Base-by-base conservation (phyloP, 805 yeast species). In the Scheffersomyces amazonensis region DNA sequence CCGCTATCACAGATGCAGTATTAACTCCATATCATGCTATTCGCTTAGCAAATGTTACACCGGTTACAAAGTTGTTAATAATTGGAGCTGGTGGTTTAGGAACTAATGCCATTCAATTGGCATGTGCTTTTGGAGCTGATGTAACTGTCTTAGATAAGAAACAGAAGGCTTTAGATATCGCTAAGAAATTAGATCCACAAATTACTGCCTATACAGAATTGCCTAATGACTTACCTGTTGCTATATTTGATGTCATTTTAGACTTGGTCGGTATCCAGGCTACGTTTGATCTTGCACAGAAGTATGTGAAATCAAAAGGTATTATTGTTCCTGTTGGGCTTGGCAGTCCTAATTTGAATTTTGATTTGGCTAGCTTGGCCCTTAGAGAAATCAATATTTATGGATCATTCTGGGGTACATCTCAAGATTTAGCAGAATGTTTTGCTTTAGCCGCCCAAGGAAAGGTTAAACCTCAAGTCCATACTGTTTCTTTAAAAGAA, bases 71-170 rank as follows among this genome's bases (percentile, higher is more conserved):
- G 41, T 67, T 65, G 5, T 54, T 65, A 30, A 56, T 65, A 6
- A 42, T 63, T 16, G 74, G 74, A 1, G 53, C 64, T 15, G 74
- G 74, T n/a, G 74, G 74, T 2, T 54, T 69, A 35, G 73, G 74
- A 1, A 50, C 62, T 43, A 66, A 66, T 47, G 74, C 71, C 4
- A 36, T 69, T 16, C 74, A 69, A 43, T 58, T 69, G 33, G 50
- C 66, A 25, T 49, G 48, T 27, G 39, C 42, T 18, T 67, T 52
- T 43, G 66, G 67, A 10, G 57, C 62, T 42, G 41, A 57, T 31
- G 50, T 67, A 7, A 64, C 66, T 5, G 64, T 62, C 10, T 45
- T 52, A 20, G 74, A 69, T 41, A 40, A 48, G 13, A 67, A 67
- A 42, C 45, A 44, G n/a, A 60, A 53, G 6, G 37, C 57, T n/a